phyloP scores from a whole-genome alignment of 257 asterid species.

The Capsicum rhomboideum region DNA sequence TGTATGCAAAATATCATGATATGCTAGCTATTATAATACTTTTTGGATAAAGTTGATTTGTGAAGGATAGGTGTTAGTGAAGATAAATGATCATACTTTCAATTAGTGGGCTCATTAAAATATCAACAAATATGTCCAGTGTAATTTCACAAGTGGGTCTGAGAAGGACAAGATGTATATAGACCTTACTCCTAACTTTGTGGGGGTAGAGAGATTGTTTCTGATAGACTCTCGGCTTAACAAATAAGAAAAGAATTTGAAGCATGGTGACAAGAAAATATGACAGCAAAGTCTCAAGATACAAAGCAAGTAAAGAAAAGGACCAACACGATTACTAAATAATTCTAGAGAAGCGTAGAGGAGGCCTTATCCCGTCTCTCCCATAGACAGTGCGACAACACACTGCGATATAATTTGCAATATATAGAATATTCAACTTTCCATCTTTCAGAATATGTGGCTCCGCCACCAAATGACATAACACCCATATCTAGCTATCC shows the following conservation, averaged over 20 bases:
- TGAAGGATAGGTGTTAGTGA: background rate
- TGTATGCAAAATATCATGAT: background rate
- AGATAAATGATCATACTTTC: background rate
- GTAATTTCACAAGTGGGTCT: too few relatives aligned
- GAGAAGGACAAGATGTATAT: too few relatives aligned
- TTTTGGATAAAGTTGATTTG: background rate
- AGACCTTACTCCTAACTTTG: too few relatives aligned
- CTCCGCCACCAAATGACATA: background rate
- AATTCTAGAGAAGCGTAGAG: background rate
- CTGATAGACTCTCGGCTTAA: too few relatives aligned
- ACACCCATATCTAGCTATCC: background rate
- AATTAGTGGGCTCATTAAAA: background rate
- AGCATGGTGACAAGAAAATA: too few relatives aligned
- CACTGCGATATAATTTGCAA: too few relatives aligned
- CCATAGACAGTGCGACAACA: background rate
- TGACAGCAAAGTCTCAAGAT: too few relatives aligned
- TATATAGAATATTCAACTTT: background rate
- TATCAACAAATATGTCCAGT: too few relatives aligned
- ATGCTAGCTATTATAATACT: background rate
- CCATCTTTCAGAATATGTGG: too few relatives aligned
- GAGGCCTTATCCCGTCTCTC: background rate
- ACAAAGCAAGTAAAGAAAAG: too few relatives aligned
- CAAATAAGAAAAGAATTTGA: too few relatives aligned
- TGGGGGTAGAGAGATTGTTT: too few relatives aligned
- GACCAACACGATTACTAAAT: background rate